Base-by-base conservation (phyloP, 192 early-diverging fungal species). In the Backusella tuberculispora region DNA sequence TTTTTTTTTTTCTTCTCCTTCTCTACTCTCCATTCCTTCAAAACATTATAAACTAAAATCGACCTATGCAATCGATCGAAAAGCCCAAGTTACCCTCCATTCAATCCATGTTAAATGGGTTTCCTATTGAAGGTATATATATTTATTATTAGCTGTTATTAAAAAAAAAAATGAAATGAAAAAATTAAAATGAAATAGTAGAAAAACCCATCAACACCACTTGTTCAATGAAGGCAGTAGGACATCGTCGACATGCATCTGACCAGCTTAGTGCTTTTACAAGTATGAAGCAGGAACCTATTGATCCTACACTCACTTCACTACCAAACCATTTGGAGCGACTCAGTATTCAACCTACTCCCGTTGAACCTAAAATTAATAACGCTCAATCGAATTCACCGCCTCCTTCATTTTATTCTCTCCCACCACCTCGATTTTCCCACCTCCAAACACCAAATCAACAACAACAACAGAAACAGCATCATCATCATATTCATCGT, bases 1-100 rank as follows among this genome's bases (percentile, higher is more conserved):
- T 69, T 76, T 60, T 19, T 70, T 63, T 19, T 34, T 37, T 12
- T 65, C 14, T 14, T 4, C 41, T 34, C 2, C 29, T 34, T 1
- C 29, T 34, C 29, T 34, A 34, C 29, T 34, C 69, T 71, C 47
- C 44, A 71, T 37, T 71, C 29, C 69, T 71, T 48, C 13, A 47
- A 67, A 38, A 47, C 9, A 40, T 21, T 60, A 67, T 12, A 71
- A 37, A 15, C 46, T 41, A 50, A 75, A 45, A 50, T 70, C 29
- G 44, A 69, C 56, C 14, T 42, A 77, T 80, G 97, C 95, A 81
- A 95, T 94, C 68, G 95, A 76, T 80, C 93, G 93, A 6, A 95
- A 92, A 80, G 95, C 69, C 76, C 86, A 98, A 19, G 92, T 15
- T 77, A 50, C 76, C 76, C 10, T 77, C 76, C 15, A 72, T 77